Evolutionary conservation across 306 rosid species (phyloP), one percentile per base, ranked within the genome.

Genomic region (Gastrolobium villosum): DNA sequence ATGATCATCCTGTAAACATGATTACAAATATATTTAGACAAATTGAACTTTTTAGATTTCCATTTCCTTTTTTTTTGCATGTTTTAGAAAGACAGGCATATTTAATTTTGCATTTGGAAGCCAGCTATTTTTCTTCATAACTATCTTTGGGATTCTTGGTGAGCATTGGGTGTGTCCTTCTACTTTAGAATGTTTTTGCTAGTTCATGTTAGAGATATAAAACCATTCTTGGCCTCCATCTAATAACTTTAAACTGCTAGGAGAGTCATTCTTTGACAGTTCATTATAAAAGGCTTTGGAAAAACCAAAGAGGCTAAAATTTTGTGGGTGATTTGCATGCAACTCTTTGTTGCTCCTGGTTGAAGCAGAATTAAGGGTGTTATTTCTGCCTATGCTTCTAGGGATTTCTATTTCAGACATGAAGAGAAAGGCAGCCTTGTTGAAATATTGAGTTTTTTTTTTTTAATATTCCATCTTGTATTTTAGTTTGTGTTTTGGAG

Each of bases 1-100:
- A 40, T 43, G 54, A 61, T 79, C 88, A 44, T 82, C 88, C 99
- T 94, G 91, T 59, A 74, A 79, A 56, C 80, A 79, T n/a, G 50
- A 67, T 41, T 13, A 65, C 7, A 77, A 10, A 53, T 39, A 61
- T 72, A 61, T 44, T 75, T 52, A 46, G 20, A 44, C 2, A 70
- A 44, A 35, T 40, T 3, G 50, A 67, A 74, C 14, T 0, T 40
- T 2, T n/a, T 52, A n/a, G 8, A 70, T 41, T 75, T 62, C 5
- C 74, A 69, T 52, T 75, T 65, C 45, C 55, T 37, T 55, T 70
- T 44, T 43, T 31, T 8, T 57, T 45, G n/a, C 56, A n/a, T 10
- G 56, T 39, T 79, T 63, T 37, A 69, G 50, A 36, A 69, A 10
- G 54, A 34, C 40, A 45, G 4, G 20, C 34, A 35, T 35, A 32